Conservation (phyloP, 345 rosid species). For the Draba incana region DNA sequence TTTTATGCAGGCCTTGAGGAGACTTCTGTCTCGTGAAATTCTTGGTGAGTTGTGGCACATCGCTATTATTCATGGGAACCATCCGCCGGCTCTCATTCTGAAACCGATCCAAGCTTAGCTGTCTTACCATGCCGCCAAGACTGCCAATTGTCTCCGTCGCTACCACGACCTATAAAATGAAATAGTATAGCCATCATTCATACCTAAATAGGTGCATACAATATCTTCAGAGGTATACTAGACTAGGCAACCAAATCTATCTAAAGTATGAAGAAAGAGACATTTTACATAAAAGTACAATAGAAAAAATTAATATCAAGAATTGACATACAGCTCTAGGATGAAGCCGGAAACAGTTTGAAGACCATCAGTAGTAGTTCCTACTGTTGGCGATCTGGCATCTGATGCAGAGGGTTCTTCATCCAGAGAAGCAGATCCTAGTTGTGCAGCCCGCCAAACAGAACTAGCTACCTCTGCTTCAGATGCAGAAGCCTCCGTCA, state of each 20-base stretch:
- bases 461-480: slow-evolving; percentile 97
- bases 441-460: slow-evolving; percentile 97
- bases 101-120: slow-evolving; percentile 95
- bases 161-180: slow-evolving; percentile 80
- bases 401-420: slow-evolving; percentile 75
- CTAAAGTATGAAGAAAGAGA: slow-evolving; percentile 5
- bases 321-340: slow-evolving; percentile 88
- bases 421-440: slow-evolving; percentile 57
- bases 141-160: slow-evolving; percentile 94
- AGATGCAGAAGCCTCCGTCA: slow-evolving; percentile 96
- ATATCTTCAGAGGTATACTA: not conserved
- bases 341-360: slow-evolving; percentile 90
- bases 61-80: slow-evolving; percentile 74
- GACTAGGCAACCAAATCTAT: slow-evolving; percentile 12
- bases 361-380: slow-evolving; percentile 63
- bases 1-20: slow-evolving; percentile 97
- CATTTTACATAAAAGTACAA: not conserved
- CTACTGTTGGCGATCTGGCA: slow-evolving; percentile 73
- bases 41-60: slow-evolving; percentile 71
- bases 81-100: slow-evolving; percentile 98
- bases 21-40: slow-evolving; percentile 83
- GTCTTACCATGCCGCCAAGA: slow-evolving; percentile 97
- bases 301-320: slow-evolving; percentile 1
- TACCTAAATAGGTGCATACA: not conserved
- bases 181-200: slow-evolving; percentile 15